A percentile compares a stretch with the other conserved stretches of the same genome.
phyloP scores from a whole-genome alignment of 306 rosid genomes.

The Dicorynia guianensis region DNA sequence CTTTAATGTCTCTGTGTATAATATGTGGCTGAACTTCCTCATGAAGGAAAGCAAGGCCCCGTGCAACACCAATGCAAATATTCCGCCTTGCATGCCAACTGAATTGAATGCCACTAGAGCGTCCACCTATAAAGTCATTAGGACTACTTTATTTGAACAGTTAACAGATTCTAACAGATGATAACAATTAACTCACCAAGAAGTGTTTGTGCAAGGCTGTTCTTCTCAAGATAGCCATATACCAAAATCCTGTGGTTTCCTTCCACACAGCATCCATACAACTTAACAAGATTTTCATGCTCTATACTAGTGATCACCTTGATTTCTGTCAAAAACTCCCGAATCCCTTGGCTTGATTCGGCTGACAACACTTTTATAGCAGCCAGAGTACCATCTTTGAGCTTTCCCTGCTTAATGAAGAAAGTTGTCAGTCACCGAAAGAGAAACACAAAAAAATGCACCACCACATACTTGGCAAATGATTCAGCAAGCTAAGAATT shows the following conservation, averaged over 20 bases:
- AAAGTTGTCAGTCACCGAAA: conserved; percentile 18
- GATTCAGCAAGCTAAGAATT: conserved; percentile 10
- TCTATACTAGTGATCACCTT: conserved; percentile 70
- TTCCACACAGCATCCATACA: conserved; percentile 84
- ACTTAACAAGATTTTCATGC: conserved; percentile 81
- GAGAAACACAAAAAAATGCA: conserved; percentile 19
- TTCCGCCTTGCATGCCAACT: conserved; percentile 60
- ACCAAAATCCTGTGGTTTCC: conserved; percentile 76
- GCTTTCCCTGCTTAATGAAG: conserved; percentile 56
- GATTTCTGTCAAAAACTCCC: conserved; percentile 86
- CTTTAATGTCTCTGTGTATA: conserved; percentile 87
- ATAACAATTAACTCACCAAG: conserved; percentile 53
- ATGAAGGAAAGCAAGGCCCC: conserved; percentile 78
- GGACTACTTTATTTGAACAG: conserved; percentile 35
- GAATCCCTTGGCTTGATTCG: conserved; percentile 69
- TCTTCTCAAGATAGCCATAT: conserved; percentile 85
- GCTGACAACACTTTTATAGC: conserved; percentile 82
- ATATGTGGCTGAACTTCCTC: conserved; percentile 75
- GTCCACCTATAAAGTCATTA: conserved; percentile 50
- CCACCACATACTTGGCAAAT: conserved; percentile 1
- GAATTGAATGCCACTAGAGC: conserved; percentile 63
- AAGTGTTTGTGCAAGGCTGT: conserved; percentile 79
- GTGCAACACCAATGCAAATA: conserved; percentile 81
- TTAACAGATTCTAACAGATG: conserved; percentile 21
- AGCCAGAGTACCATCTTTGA: conserved; percentile 60